These are phyloP conservation scores for Camellia granthamiana DNA, from an alignment of 148 eudicot genomes.

Conservation along the genomic window DNA sequence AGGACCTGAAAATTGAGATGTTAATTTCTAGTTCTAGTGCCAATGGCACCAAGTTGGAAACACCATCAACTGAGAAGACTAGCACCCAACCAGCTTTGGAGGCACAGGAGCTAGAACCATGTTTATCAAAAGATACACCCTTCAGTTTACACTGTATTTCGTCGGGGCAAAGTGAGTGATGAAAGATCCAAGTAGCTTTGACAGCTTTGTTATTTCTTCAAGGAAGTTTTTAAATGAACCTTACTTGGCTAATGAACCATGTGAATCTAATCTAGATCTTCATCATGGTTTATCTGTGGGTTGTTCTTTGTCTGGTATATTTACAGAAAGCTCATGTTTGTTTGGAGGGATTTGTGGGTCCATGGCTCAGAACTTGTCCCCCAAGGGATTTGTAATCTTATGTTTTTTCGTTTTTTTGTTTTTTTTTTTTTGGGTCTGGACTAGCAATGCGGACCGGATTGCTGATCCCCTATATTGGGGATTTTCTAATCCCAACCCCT, in stretches of 20 bases:
- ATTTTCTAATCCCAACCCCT: too few relatives aligned
- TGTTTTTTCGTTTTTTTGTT: too few relatives aligned
- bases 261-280: slow-evolving; percentile 31
- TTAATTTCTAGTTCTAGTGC: slow-evolving; percentile 24
- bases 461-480: too few relatives aligned
- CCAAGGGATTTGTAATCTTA: too few relatives aligned
- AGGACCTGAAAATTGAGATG: slow-evolving; percentile 25
- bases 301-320: slow-evolving; percentile 37
- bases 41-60: slow-evolving; percentile 26
- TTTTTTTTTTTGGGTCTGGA: too few relatives aligned
- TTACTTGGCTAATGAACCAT: slow-evolving; percentile 27
- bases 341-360: neutral
- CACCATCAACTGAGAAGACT: slow-evolving; percentile 22
- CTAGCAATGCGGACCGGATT: too few relatives aligned
- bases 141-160: slow-evolving; percentile 15
- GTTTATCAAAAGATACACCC: slow-evolving; percentile 21
- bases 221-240: slow-evolving; percentile 21
- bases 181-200: slow-evolving; percentile 16
- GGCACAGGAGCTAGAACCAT: slow-evolving; percentile 20
- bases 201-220: slow-evolving; percentile 20
- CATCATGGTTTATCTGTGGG: slow-evolving; percentile 35
- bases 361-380: too few relatives aligned
- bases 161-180: slow-evolving; percentile 9
- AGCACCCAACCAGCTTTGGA: slow-evolving; percentile 20
- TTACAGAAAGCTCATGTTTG: slow-evolving; percentile 2